A percentile compares a stretch with the other conserved stretches of the same genome.
These are phyloP conservation scores for Annulohypoxylon bovei DNA, from an alignment of 495 filamentous ascomycete species.

Conservation along the genomic window DNA sequence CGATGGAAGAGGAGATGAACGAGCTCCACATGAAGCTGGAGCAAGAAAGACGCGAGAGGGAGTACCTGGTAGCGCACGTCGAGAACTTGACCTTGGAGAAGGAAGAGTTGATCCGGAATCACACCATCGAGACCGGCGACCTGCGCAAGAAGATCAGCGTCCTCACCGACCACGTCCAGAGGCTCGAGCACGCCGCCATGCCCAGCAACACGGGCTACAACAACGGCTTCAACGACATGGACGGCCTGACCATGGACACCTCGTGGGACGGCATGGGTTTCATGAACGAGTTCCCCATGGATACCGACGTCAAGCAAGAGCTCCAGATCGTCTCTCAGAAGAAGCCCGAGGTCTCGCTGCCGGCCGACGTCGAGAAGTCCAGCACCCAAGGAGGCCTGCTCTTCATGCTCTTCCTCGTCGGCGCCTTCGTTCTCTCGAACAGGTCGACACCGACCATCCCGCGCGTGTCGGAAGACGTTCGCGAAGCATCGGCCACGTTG, in stretches of 20 bases:
- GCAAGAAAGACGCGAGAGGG: constrained; percentile 71
- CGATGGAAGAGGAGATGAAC: constrained; percentile 81
- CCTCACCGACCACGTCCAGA: constrained; percentile 84
- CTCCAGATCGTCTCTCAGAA: constrained; percentile 67
- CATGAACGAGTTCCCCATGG: constrained; percentile 68
- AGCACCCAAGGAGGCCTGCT: constrained; percentile 71
- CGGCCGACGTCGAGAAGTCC: constrained; percentile 68
- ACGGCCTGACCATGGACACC: constrained; percentile 80
- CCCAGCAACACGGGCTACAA: constrained; percentile 69
- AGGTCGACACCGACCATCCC: constrained; percentile 74
- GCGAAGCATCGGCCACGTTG: constrained; percentile 88
- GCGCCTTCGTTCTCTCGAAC: constrained; percentile 95
- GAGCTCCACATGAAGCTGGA: constrained; percentile 74
- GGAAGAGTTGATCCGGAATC: constrained; percentile 85
- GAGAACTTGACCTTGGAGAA: constrained; percentile 83
- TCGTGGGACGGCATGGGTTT: constrained; percentile 85
- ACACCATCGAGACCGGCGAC: constrained; percentile 93
- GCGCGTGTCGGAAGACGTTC: constrained; percentile 90
- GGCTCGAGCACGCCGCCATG: constrained; percentile 72
- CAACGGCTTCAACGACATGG: constrained; percentile 81
- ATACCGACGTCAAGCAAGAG: constrained; percentile 65
- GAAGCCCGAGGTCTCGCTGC: constrained; percentile 61
- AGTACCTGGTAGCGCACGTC: constrained; percentile 78
- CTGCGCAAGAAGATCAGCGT: constrained; percentile 95
- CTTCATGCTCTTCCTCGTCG: constrained; percentile 91